Conservation (phyloP, 83 land plant species). For the Thuja plicata region DNA sequence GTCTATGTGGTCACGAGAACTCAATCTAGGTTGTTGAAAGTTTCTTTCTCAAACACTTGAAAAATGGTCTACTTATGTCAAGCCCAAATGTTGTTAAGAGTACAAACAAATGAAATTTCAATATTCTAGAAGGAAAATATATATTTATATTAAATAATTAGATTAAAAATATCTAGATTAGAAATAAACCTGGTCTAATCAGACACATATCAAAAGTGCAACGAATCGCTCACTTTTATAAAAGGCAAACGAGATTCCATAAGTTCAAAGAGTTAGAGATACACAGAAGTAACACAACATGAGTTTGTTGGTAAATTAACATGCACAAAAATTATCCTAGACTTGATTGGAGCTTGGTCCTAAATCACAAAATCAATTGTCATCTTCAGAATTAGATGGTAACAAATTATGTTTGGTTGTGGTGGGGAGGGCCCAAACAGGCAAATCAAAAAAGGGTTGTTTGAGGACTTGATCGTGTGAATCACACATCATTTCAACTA, state of each 20-base stretch:
- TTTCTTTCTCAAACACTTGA: too few species aligned
- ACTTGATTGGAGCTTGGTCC: not conserved
- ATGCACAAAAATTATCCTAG: not conserved
- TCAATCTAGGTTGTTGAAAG: too few species aligned
- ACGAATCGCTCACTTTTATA: too few species aligned
- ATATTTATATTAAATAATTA: too few species aligned
- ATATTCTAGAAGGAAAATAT: too few species aligned
- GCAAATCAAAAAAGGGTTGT: slow-evolving; percentile 32
- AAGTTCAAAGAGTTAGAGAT: not conserved
- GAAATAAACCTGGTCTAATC: too few species aligned
- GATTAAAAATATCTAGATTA: too few species aligned
- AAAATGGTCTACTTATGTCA: too few species aligned
- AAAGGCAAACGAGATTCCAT: not conserved
- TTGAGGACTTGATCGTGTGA: slow-evolving; percentile 29
- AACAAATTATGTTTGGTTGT: slow-evolving; percentile 25
- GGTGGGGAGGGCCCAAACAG: slow-evolving; percentile 34
- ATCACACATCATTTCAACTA: slow-evolving; percentile 32
- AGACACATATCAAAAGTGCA: too few species aligned
- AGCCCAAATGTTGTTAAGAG: too few species aligned
- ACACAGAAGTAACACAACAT: not conserved
- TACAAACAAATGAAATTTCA: too few species aligned
- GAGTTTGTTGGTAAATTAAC: not conserved
- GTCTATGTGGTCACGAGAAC: too few species aligned
- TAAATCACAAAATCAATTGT: not conserved
- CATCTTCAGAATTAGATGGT: not conserved